Conservation (phyloP, 2,329 filamentous ascomycete species). For the Sclerotiophoma versabilis region DNA sequence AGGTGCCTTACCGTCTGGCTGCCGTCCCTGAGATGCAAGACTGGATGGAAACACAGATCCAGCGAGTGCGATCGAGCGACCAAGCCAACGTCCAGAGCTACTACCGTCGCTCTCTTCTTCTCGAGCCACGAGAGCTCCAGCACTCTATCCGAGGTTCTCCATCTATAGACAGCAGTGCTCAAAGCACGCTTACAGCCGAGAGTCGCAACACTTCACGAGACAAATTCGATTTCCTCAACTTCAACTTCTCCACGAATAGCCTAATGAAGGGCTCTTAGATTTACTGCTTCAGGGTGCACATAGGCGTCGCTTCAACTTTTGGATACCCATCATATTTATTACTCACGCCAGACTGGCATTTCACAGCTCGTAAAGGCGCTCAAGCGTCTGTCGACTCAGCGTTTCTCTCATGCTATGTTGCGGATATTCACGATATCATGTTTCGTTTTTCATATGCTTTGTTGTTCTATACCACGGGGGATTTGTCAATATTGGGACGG, state of each 20-base stretch:
- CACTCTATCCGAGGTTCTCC: slow-evolving; percentile 37
- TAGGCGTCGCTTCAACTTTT: slow-evolving; percentile 27
- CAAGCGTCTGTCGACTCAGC: slow-evolving; percentile 16
- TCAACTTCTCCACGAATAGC: slow-evolving; percentile 44
- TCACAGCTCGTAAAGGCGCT: slow-evolving; percentile 22
- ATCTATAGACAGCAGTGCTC: slow-evolving; percentile 34
- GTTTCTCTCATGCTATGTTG: slow-evolving; percentile 22
- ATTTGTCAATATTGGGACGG: slow-evolving; percentile 16
- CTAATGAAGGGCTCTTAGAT: slow-evolving; percentile 42
- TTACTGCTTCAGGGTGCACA: slow-evolving; percentile 25
- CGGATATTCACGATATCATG: slow-evolving; percentile 44
- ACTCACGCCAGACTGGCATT: slow-evolving; percentile 1
- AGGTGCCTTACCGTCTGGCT: slow-evolving; percentile 85
- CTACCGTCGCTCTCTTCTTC: slow-evolving; percentile 82
- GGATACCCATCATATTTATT: slow-evolving; percentile 16
- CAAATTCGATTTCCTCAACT: slow-evolving; percentile 49
- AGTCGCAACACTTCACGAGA: slow-evolving; percentile 44
- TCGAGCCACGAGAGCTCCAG: slow-evolving; percentile 74
- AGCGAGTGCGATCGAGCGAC: slow-evolving; percentile 72
- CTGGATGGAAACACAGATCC: slow-evolving; percentile 86
- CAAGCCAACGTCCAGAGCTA: slow-evolving; percentile 70
- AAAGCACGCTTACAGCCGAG: slow-evolving; percentile 36
- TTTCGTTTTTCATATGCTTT: slow-evolving; percentile 31
- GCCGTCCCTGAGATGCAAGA: slow-evolving; percentile 89
- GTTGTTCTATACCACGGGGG: slow-evolving; percentile 46